These are phyloP conservation scores for Gossypium armourianum DNA, from an alignment of 441 rosid genomes.

Conservation along the genomic window DNA sequence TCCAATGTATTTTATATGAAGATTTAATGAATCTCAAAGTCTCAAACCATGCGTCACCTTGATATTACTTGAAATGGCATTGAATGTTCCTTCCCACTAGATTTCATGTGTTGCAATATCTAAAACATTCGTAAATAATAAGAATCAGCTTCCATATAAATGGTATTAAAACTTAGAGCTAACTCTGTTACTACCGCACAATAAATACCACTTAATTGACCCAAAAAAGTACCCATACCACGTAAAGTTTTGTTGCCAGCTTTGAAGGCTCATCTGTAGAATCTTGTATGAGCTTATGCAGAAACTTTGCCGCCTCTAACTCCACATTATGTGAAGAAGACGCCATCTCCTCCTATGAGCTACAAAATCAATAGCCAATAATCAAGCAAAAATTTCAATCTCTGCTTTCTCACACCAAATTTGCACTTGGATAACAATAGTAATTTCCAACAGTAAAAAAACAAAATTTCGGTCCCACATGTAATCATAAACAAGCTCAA, in stretches of 20 bases:
- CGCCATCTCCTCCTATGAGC: constrained; percentile 49
- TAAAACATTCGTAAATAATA: constrained; percentile 25
- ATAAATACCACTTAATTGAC: constrained; percentile 3
- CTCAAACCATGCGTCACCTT: constrained; percentile 35
- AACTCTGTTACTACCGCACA: constrained; percentile 1
- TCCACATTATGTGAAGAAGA: constrained; percentile 72
- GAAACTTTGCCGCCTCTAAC: constrained; percentile 97
- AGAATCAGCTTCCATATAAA: neutral
- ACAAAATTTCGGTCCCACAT: neutral
- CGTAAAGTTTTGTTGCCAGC: constrained; percentile 88
- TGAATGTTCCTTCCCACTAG: constrained; percentile 93
- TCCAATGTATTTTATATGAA: neutral
- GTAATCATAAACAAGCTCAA: neutral
- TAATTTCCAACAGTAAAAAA: neutral
- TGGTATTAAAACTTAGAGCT: constrained; percentile 10
- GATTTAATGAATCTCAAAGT: neutral
- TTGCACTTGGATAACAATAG: neutral
- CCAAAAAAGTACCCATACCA: constrained; percentile 42
- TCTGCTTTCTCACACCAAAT: neutral
- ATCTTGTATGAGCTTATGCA: constrained; percentile 93
- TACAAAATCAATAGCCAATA: constrained; percentile 10
- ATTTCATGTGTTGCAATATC: constrained; percentile 95
- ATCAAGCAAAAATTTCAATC: neutral
- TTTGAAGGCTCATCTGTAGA: constrained; percentile 92
- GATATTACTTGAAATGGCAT: constrained; percentile 99